Percentiles rank a stretch among this genome's conserved stretches.
These are phyloP conservation scores for Phytophthora syringae DNA, from an alignment of 352 stramenopile species.

Conservation along the genomic window DNA sequence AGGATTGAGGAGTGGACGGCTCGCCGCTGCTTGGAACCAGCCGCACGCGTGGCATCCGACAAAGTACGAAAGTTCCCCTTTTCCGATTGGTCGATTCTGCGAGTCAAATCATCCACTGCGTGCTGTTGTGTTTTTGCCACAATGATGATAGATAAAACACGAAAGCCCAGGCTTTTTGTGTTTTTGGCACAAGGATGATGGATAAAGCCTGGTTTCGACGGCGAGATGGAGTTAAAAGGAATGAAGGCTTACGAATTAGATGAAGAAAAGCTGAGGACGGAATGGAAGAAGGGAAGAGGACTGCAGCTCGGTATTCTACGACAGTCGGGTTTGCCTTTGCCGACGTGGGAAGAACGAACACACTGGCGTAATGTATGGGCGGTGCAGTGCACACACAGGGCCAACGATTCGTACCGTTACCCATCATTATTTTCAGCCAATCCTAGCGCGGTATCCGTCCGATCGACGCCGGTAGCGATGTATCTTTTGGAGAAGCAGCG, in stretches of 20 bases:
- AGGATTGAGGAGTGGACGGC: constrained; percentile 35
- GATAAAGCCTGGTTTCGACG: no score
- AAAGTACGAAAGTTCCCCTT: constrained; percentile 33
- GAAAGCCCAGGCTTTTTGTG: background rate
- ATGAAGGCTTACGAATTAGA: no score
- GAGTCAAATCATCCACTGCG: constrained; percentile 29
- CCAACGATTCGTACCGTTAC: constrained; percentile 22
- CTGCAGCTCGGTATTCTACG: no score
- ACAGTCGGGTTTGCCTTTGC: background rate
- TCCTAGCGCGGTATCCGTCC: no score
- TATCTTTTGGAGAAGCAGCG: no score
- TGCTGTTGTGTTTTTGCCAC: constrained; percentile 8
- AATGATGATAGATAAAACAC: constrained; percentile 32
- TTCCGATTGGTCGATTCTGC: background rate
- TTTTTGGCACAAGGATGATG: no score
- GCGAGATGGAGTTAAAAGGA: no score
- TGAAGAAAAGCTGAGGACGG: no score
- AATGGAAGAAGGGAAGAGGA: background rate
- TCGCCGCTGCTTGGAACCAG: background rate
- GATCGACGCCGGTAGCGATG: no score
- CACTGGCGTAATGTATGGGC: constrained; percentile 20
- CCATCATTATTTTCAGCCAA: constrained; percentile 34
- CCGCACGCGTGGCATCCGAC: background rate
- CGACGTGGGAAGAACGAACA: constrained; percentile 22
- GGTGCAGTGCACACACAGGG: constrained; percentile 1